phyloP scores from a whole-genome alignment of 2,329 filamentous ascomycete genomes.

The Incumbomyces delicatus region DNA sequence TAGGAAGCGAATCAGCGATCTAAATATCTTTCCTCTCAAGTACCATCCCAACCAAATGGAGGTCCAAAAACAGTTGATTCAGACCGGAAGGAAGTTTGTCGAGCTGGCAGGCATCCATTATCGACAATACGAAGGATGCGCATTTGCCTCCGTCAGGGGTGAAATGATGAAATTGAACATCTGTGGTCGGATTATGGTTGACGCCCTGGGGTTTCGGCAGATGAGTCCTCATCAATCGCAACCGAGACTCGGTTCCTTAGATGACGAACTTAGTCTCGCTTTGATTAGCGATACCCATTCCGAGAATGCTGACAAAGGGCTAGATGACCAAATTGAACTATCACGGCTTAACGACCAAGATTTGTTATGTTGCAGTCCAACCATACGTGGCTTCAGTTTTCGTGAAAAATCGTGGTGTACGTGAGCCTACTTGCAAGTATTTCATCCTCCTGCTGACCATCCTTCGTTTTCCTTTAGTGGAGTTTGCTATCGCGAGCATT shows the following conservation, averaged over 20 bases:
- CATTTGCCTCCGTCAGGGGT: not conserved
- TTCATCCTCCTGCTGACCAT: too few species aligned
- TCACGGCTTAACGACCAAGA: not conserved
- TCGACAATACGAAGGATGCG: not conserved
- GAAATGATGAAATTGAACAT: not conserved
- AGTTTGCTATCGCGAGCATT: too few species aligned
- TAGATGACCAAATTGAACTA: not conserved
- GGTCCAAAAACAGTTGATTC: not conserved
- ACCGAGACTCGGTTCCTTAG: too few species aligned
- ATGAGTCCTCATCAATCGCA: too few species aligned
- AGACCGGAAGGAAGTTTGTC: not conserved
- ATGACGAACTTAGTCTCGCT: too few species aligned
- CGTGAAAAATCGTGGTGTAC: not conserved
- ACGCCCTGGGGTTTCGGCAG: not conserved
- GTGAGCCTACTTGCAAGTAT: too few species aligned
- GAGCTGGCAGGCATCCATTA: not conserved
- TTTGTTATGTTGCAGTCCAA: not conserved
- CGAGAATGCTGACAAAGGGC: not conserved
- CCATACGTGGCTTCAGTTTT: not conserved
- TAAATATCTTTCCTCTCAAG: not conserved
- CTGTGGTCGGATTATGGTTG: not conserved
- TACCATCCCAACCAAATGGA: not conserved
- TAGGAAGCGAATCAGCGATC: not conserved
- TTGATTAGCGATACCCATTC: not conserved
- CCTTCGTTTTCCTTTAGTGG: too few species aligned